Conservation (phyloP, 2,329 filamentous ascomycete genomes). For the Aureobasidium sp. region DNA sequence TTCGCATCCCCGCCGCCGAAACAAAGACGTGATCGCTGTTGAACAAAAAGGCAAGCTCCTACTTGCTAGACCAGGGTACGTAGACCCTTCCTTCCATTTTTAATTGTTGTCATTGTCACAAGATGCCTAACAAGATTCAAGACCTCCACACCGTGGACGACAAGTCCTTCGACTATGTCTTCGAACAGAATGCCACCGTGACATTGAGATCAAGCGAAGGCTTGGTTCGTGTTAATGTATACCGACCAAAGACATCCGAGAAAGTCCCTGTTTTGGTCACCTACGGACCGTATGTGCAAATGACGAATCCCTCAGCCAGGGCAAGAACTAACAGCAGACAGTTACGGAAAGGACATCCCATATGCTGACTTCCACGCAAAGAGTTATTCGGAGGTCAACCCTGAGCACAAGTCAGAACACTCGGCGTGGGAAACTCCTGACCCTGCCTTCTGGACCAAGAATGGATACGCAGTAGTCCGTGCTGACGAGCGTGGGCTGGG, state of each 20-base stretch:
- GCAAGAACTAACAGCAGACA: neutral
- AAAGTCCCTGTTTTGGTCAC: constrained; percentile 56
- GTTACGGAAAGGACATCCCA: constrained; percentile 62
- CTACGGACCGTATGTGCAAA: constrained; percentile 46
- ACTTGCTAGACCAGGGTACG: neutral
- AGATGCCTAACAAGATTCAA: constrained; percentile 25
- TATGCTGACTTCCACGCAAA: constrained; percentile 49
- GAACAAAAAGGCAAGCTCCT: constrained; percentile 6
- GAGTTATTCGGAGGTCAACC: constrained; percentile 37
- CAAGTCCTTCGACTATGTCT: constrained; percentile 24
- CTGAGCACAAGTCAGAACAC: constrained; percentile 31
- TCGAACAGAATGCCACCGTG: constrained; percentile 25
- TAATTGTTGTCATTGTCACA: neutral
- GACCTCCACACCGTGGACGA: constrained; percentile 25
- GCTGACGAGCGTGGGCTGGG: constrained; percentile 44
- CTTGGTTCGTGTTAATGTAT: constrained; percentile 26
- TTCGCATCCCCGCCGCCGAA: neutral
- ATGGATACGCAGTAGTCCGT: constrained; percentile 26
- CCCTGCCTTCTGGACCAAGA: constrained; percentile 28
- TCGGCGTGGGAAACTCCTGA: constrained; percentile 38
- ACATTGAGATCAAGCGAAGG: constrained; percentile 22
- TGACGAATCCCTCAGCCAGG: no score
- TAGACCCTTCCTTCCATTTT: neutral
- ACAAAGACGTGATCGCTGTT: neutral
- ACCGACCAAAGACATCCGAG: constrained; percentile 23